These are phyloP conservation scores for Ulvella scutata DNA, from an alignment of 139 green algal species.

Conservation along the genomic window DNA sequence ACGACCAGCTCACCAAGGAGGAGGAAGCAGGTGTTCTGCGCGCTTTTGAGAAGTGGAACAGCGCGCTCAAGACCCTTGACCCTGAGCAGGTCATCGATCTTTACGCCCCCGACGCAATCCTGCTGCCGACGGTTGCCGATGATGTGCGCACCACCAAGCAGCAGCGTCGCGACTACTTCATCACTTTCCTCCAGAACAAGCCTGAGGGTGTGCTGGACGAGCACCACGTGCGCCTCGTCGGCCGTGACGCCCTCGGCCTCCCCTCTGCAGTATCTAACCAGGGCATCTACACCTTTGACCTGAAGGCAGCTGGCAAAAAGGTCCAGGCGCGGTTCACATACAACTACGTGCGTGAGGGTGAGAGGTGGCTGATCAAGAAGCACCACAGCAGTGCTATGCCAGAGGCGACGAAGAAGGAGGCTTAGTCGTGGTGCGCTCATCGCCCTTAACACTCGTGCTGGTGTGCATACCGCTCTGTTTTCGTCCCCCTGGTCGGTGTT, in stretches of 20 bases:
- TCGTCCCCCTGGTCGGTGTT: too few species aligned
- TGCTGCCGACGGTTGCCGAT: slow-evolving; percentile 13
- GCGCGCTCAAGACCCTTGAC: neutral
- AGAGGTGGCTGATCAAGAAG: slow-evolving; percentile 7
- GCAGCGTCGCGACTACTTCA: slow-evolving; percentile 4
- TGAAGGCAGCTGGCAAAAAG: neutral
- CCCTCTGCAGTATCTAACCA: slow-evolving; percentile 8
- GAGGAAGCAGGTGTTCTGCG: neutral
- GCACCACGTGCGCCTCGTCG: slow-evolving; percentile 3
- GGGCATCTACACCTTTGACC: slow-evolving; percentile 4
- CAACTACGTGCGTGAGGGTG: slow-evolving; percentile 3
- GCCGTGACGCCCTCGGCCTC: neutral
- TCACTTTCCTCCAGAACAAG: slow-evolving; percentile 10
- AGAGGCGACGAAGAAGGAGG: neutral
- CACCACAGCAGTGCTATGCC: slow-evolving; percentile 15
- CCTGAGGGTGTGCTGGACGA: slow-evolving; percentile 10
- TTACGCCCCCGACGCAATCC: slow-evolving; percentile 10
- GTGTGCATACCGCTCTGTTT: too few species aligned
- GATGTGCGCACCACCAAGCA: slow-evolving; percentile 8
- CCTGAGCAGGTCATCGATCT: slow-evolving; percentile 2
- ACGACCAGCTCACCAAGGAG: neutral
- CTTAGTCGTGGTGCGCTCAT: too few species aligned
- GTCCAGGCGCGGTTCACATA: slow-evolving; percentile 12
- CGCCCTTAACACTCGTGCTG: too few species aligned
- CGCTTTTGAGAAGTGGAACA: slow-evolving; percentile 10